Conservation (phyloP, 1,139 yeast species). For the Ashbya aceris region DNA sequence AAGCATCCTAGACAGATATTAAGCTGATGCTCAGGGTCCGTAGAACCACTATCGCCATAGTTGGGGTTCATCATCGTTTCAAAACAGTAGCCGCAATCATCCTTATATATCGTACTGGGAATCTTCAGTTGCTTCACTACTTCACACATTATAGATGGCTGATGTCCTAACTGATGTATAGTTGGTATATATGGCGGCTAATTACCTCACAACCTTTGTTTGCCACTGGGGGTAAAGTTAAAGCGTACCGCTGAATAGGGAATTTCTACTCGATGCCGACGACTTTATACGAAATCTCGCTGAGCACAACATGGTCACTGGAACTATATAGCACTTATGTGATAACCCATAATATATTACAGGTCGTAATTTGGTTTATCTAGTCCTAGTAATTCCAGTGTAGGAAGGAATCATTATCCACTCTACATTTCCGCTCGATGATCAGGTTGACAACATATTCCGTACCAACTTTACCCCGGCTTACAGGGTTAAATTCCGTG, state of each 20-base stretch:
- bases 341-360: no score
- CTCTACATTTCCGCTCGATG: slow-evolving; percentile 21
- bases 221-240: no score
- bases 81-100: slow-evolving; percentile 30
- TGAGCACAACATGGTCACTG: background rate
- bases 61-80: slow-evolving; percentile 22
- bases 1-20: slow-evolving; percentile 26
- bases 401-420: slow-evolving; percentile 10
- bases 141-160: background rate
- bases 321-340: no score
- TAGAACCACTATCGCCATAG: slow-evolving; percentile 5
- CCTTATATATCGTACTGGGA: slow-evolving; percentile 25
- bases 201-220: no score
- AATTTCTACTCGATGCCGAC: no score
- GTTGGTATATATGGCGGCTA: no score
- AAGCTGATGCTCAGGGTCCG: slow-evolving; percentile 15
- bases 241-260: no score
- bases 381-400: slow-evolving; percentile 10
- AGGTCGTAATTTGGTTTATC: background rate
- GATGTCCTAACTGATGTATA: no score
- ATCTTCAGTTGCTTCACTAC: slow-evolving; percentile 9
- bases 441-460: slow-evolving; percentile 27
- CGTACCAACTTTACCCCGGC: slow-evolving; percentile 55
- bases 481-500: slow-evolving; percentile 30
- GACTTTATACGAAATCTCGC: background rate